Evolutionary conservation across 2,329 filamentous ascomycete species (phyloP).

Genomic region (Xylariaceae sp.): DNA sequence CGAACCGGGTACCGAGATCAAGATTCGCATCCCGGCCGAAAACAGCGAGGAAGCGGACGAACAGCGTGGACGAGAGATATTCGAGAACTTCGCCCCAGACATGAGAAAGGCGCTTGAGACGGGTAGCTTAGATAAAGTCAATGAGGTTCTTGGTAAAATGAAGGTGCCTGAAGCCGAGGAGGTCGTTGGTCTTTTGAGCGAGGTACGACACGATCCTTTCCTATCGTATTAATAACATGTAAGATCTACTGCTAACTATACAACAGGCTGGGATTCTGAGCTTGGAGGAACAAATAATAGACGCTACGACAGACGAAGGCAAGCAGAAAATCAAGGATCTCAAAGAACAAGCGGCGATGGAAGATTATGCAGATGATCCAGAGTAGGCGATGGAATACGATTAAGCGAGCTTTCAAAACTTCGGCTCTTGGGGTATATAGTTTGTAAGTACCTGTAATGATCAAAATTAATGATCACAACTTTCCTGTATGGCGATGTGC

Average conservation of each 20-base stretch:
- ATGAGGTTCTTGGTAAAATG: slow-evolving; percentile 84
- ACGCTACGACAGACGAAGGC: slow-evolving; percentile 87
- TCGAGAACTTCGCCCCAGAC: slow-evolving; percentile 77
- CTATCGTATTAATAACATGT: neutral
- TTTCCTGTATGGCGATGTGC: no score
- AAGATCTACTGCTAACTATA: slow-evolving; percentile 22
- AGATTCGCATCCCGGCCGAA: slow-evolving; percentile 73
- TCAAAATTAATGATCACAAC: no score
- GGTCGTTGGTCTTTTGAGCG: slow-evolving; percentile 72
- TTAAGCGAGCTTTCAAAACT: neutral
- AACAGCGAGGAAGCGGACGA: slow-evolving; percentile 63
- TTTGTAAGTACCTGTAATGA: no score
- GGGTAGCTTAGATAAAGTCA: slow-evolving; percentile 85
- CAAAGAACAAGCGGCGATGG: slow-evolving; percentile 51
- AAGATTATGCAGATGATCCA: slow-evolving; percentile 37
- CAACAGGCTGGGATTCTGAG: slow-evolving; percentile 76
- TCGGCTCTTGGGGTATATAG: no score
- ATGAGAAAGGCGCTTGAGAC: slow-evolving; percentile 79
- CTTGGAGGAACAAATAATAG: slow-evolving; percentile 88
- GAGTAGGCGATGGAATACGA: slow-evolving; percentile 31
- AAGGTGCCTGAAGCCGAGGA: slow-evolving; percentile 83
- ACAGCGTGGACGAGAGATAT: slow-evolving; percentile 67
- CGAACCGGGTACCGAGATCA: slow-evolving; percentile 86
- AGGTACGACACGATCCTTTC: slow-evolving; percentile 48
- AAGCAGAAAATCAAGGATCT: slow-evolving; percentile 73